phyloP scores from a whole-genome alignment of 2,329 filamentous ascomycete genomes.

The Eurotiales sp. region DNA sequence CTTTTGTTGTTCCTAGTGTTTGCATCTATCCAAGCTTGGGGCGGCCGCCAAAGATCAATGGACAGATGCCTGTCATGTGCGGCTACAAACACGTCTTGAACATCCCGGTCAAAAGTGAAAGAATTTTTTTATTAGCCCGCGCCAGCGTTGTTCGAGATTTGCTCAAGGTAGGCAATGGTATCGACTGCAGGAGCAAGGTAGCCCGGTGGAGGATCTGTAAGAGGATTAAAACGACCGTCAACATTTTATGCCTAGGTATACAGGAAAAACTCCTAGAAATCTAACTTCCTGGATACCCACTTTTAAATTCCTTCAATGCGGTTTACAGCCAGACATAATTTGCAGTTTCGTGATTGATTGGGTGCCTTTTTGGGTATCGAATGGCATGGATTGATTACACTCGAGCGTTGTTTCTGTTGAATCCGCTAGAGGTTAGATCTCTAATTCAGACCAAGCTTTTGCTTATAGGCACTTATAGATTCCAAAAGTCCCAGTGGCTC shows the following conservation, averaged over 20 bases:
- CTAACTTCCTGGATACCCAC: neutral
- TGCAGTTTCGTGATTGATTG: neutral
- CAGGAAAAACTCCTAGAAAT: no score
- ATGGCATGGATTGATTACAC: neutral
- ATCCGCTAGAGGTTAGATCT: neutral
- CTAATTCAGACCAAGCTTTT: neutral
- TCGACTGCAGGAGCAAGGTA: conserved; percentile 1
- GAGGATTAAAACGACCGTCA: conserved; percentile 15
- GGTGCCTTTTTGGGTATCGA: neutral
- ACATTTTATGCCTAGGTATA: no score
- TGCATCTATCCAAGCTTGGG: neutral
- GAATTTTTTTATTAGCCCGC: neutral
- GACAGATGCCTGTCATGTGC: conserved; percentile 20
- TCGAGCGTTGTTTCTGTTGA: neutral
- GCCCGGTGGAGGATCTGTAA: conserved; percentile 17
- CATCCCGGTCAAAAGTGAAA: neutral
- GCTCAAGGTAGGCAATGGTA: neutral
- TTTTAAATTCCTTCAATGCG: neutral
- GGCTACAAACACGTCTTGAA: neutral
- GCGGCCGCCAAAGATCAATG: conserved; percentile 9
- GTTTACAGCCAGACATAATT: neutral
- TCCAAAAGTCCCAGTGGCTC: neutral
- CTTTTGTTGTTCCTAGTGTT: neutral
- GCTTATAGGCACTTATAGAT: neutral
- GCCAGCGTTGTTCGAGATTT: neutral